Evolutionary conservation across 495 filamentous ascomycete genomes (phyloP), one percentile per base, ranked within the genome.

Genomic region (Zalerion maritima): DNA sequence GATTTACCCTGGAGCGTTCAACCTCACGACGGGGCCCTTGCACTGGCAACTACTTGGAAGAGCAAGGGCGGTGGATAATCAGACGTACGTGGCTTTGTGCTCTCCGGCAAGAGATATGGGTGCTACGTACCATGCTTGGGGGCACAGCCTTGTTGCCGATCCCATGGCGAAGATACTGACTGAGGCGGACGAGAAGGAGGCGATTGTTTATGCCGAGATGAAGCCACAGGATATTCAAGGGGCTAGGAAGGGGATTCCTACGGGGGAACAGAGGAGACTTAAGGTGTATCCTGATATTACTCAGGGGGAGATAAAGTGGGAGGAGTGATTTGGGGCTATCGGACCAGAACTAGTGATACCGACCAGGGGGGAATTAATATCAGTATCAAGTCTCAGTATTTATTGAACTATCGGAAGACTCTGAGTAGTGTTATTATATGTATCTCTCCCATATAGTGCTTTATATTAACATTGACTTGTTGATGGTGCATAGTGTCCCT

Each of bases 231-330:
- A 59, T 46, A 84, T 99, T 41, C 67, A 75, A 47, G 71, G 76
- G 54, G 71, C 73, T 26, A 69, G 91, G 50, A 81, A 70, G 53
- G 74, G 78, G 11, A 93, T 96, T 47, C 89, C 91, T 14, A 61
- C 96, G 17, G 66, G 72, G 42, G 67, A 60, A 16, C 91, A 99
- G 73, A 67, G 87, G 37, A 61, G 91, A 40, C 96, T 91, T 53
- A 89, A 99, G 57, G 73, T 99, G 14, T 99, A 99, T 56, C 78
- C 81, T 9, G 87, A 99, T 69, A 72, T 99, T 16, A 81, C 72
- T 38, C 42, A 60, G 42, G 69, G 42, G 12, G 33, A 45, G 31
- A 47, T 57, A 10, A 30, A 33, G 11, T 46, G 44, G 23, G 42
- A 48, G n/a, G 43, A 47, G 36, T n/a, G n/a, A n/a, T n/a, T n/a